Conservation (phyloP, 1,139 yeast species). For the Pichia sp. region DNA sequence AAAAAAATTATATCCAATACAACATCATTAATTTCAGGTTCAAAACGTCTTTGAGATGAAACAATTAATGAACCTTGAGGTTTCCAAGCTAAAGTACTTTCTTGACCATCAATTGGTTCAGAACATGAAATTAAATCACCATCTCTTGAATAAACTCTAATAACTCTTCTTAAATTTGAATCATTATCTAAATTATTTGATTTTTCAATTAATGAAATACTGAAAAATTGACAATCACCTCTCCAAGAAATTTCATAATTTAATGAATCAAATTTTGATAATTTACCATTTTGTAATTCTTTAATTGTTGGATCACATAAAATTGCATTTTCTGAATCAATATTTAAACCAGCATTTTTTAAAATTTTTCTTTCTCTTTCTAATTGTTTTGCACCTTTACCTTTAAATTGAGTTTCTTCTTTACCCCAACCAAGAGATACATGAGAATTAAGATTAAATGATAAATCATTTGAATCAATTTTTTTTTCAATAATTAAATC, state of each 20-base stretch:
- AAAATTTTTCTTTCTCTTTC: conserved; percentile 59
- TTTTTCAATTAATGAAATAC: conserved; percentile 58
- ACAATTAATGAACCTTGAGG: conserved; percentile 90
- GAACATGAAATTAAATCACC: conserved; percentile 78
- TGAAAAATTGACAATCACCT: conserved; percentile 86
- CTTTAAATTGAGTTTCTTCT: conserved; percentile 93
- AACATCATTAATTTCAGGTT: conserved; percentile 42
- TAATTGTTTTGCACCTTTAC: conserved; percentile 81
- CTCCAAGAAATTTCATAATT: conserved; percentile 71
- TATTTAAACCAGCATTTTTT: conserved; percentile 56
- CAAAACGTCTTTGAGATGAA: conserved; percentile 57
- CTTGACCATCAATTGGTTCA: conserved; percentile 84
- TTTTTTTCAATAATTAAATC: conserved; percentile 70
- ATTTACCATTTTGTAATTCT: conserved; percentile 60
- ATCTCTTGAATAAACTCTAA: conserved; percentile 76
- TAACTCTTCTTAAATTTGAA: conserved; percentile 55
- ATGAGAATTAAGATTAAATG: conserved; percentile 63
- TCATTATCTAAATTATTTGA: conserved; percentile 29
- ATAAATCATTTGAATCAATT: conserved; percentile 46
- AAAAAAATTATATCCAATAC: conserved; percentile 64
- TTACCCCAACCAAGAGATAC: conserved; percentile 99
- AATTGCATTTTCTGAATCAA: conserved; percentile 48
- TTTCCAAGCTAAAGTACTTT: conserved; percentile 72
- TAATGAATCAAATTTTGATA: conserved; percentile 47
- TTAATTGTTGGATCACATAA: conserved; percentile 91